Base-by-base conservation (phyloP, 768 basidiomycete genomes). In the Hydnum rufescens region DNA sequence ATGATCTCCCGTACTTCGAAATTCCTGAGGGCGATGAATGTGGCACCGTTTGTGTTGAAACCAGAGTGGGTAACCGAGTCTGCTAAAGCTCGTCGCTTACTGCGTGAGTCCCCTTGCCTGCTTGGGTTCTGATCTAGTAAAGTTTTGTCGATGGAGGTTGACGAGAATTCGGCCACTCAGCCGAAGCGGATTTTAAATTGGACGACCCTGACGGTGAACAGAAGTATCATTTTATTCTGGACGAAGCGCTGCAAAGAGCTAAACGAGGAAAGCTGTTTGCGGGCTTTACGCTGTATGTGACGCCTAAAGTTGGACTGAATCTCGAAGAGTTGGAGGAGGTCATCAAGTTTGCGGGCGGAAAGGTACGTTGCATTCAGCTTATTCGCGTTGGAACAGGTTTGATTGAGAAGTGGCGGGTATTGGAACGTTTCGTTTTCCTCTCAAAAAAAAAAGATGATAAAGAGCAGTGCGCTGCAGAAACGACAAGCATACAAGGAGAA, bases 1-100 rank as follows among this genome's bases (percentile, higher is more conserved):
- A 68, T 70, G 26, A 68, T 92, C 25, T 76, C 80, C 3, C 74
- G 89, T 3, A 93, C 90, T 1, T 83, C 89, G 61, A 95, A 93
- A 63, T 82, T 93, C 61, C 69, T 95, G 0, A 78, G 77, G 58
- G 85, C 84, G 0, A 67, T 93, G 58, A 13, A 22, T 22, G 36
- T 39, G 13, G 36, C 22, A 22, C 13, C 13, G 22, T 39, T 39
- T 39, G 36, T 22, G 13, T 47, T 47, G 13, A 28, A 13, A 13
- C 44, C 44, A 16, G 13, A 13, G 25, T 47, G 23, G 13, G 13
- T 47, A 25, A 25, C 13, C 13, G 16, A 47, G 13, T 13, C 16
- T 28, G 44, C 44, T 22, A 47, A 16, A 47, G 13, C 42, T 36
- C 48, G 23, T 19, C 16, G 28, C 25, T 16, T 5, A 3, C 6